These are phyloP conservation scores for Colletotrichum tropicicola DNA, from an alignment of 2,329 filamentous ascomycete genomes.

Conservation along the genomic window DNA sequence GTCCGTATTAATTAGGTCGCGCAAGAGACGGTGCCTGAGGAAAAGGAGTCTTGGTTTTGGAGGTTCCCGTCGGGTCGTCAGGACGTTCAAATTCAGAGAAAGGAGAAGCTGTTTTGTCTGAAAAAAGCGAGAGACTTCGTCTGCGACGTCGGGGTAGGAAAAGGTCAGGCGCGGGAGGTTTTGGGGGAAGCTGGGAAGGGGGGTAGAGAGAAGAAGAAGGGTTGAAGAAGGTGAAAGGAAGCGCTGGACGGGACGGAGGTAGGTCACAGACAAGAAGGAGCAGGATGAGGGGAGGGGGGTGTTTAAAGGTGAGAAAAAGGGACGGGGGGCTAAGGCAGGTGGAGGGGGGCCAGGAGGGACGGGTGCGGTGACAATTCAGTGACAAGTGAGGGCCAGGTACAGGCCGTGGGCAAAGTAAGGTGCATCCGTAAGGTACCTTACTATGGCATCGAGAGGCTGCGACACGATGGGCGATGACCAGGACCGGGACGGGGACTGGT, in stretches of 20 bases:
- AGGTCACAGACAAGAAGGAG: conserved; percentile 4
- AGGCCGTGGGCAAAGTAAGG: no score
- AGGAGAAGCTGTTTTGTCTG: conserved; percentile 8
- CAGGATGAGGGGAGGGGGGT: conserved; percentile 26
- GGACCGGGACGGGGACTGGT: not conserved
- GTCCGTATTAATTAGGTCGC: conserved; percentile 18
- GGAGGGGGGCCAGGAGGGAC: not conserved
- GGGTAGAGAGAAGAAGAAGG: conserved; percentile 18
- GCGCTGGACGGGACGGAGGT: conserved; percentile 24
- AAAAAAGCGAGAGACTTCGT: conserved; percentile 24
- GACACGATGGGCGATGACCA: conserved; percentile 15
- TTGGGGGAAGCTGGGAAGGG: conserved; percentile 4
- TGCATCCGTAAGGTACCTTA: no score
- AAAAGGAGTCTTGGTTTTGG: not conserved
- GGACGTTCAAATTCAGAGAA: not conserved
- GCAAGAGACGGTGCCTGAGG: not conserved
- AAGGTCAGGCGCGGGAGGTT: conserved; percentile 23
- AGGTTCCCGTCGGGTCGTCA: conserved; percentile 8
- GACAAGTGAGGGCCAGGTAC: conserved; percentile 18
- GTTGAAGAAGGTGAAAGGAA: conserved; percentile 23
- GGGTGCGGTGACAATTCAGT: conserved; percentile 27
- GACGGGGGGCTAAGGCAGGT: not conserved
- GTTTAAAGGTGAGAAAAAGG: conserved; percentile 24
- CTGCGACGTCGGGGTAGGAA: conserved; percentile 23
- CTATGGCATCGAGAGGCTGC: conserved; percentile 17